phyloP scores from a whole-genome alignment of 345 rosid genomes.

The Euphorbia tirucalli region DNA sequence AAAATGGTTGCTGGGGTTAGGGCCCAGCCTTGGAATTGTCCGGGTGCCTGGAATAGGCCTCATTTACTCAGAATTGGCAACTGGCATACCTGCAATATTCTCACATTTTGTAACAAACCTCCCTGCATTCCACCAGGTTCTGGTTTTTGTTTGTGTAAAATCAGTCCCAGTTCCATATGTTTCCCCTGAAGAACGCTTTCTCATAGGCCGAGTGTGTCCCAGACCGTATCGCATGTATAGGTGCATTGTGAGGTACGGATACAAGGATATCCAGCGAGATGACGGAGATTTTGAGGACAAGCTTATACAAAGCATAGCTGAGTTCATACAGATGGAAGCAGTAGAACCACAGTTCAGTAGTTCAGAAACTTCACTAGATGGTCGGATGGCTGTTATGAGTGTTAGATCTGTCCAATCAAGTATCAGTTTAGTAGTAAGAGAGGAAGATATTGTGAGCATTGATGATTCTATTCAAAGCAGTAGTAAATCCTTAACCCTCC shows the following conservation, averaged over 20 bases:
- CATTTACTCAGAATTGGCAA: conserved; percentile 83
- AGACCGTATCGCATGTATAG: conserved; percentile 92
- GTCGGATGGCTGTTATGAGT: conserved; percentile 94
- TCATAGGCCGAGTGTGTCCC: conserved; percentile 90
- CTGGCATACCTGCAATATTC: conserved; percentile 91
- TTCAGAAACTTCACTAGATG: conserved; percentile 66
- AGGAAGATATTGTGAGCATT: conserved; percentile 43
- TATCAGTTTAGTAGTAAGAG: conserved; percentile 50
- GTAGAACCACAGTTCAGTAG: conserved; percentile 53
- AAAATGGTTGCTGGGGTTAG: conserved; percentile 88
- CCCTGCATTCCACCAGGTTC: conserved; percentile 86
- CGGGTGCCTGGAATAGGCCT: conserved; percentile 97
- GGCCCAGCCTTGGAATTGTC: conserved; percentile 93
- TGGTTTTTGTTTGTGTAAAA: conserved; percentile 92
- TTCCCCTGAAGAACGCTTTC: conserved; percentile 86
- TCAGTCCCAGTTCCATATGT: conserved; percentile 94
- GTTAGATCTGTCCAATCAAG: conserved; percentile 48
- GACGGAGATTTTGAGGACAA: conserved; percentile 78
- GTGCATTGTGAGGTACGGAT: conserved; percentile 93
- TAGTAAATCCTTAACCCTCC: conserved; percentile 71
- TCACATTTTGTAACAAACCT: conserved; percentile 95
- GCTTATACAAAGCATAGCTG: conserved; percentile 86
- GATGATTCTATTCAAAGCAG: conserved; percentile 58
- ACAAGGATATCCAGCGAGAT: conserved; percentile 84
- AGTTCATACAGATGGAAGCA: conserved; percentile 96